Percentiles rank a stretch among this genome's conserved stretches.
These are phyloP conservation scores for Chytridium lagenaria DNA, from an alignment of 371 early-diverging fungal species.

Conservation along the genomic window DNA sequence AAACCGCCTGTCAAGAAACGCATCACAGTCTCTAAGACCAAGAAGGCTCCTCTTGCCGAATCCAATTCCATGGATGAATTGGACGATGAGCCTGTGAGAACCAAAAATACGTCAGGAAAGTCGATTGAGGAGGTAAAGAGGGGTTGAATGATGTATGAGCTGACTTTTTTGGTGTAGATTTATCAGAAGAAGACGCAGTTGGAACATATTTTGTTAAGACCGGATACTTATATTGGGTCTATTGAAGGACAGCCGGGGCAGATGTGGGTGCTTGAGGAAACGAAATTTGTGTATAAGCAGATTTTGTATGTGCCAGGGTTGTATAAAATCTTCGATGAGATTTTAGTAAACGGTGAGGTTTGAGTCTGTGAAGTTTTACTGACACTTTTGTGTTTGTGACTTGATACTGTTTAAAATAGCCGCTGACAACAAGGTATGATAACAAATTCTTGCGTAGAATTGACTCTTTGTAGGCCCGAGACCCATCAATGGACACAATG, in stretches of 20 bases:
- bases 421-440: conserved; percentile 83
- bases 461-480: conserved; percentile 66
- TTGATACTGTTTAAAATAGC: conserved; percentile 33
- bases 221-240: conserved; percentile 99
- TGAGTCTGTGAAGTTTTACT: too few species aligned
- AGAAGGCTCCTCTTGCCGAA: too few species aligned
- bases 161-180: conserved; percentile 65
- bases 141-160: not conserved
- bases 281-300: conserved; percentile 73
- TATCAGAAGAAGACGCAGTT: conserved; percentile 99
- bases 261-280: conserved; percentile 77
- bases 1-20: too few species aligned
- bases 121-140: conserved; percentile 27
- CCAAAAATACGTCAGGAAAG: not conserved
- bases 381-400: too few species aligned
- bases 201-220: conserved; percentile 98
- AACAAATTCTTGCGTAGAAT: not conserved
- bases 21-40: too few species aligned
- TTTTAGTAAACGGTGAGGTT: conserved; percentile 92
- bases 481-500: conserved; percentile 89
- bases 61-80: too few species aligned
- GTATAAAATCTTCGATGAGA: conserved; percentile 99
- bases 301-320: conserved; percentile 96
- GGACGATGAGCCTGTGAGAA: too few species aligned
- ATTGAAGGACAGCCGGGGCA: conserved; percentile 83